Evolutionary conservation across 176 grass and related monocot species (phyloP), one percentile per base, ranked within the genome.

Genomic region (Aegilops tauschii): DNA sequence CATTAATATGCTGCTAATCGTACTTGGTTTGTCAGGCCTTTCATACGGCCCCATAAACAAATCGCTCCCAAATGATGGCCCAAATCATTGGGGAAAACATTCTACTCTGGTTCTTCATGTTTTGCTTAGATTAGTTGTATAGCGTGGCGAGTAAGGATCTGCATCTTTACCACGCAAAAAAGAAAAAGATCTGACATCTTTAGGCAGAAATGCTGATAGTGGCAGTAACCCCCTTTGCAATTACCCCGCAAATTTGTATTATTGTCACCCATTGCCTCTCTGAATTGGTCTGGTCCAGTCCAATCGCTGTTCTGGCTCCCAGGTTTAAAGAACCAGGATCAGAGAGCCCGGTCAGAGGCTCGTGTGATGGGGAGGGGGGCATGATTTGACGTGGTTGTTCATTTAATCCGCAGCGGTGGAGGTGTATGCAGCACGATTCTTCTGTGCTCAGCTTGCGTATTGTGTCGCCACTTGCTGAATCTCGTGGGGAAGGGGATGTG

Each of bases 321-420:
- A 44, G 65, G 13, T 59, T 45, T 34, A 17, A 50, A 8, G 34
- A 65, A 21, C 23, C 30, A 56, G 63, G 21, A 54, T 83, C 50
- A 66, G 72, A 77, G 72, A 27, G 83, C 61, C 29, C 29, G 56
- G 37, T 8, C 45, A 58, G 29, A 88, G 74, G 76, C 8, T 65
- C 76, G 54, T 74, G 87, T 66, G 81, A 29, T 42, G 58, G 56
- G 56, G n/a, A 11, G 36, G 58, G 58, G 67, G 39, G 37, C 83
- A 77, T 4, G 83, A 52, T 81, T 68, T 68, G 61, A 65, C 58
- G 62, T 85, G 69, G 21, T 85, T 84, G 59, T 47, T 80, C 82
- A 64, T 89, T 89, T 64, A 83, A 73, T 80, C n/a, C 52, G 59
- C 82, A 80, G 82, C 76, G 31, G 75, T 52, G 76, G 28, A 79